Conservation (phyloP, 331 rosid species). For the Cucumis variabilis region DNA sequence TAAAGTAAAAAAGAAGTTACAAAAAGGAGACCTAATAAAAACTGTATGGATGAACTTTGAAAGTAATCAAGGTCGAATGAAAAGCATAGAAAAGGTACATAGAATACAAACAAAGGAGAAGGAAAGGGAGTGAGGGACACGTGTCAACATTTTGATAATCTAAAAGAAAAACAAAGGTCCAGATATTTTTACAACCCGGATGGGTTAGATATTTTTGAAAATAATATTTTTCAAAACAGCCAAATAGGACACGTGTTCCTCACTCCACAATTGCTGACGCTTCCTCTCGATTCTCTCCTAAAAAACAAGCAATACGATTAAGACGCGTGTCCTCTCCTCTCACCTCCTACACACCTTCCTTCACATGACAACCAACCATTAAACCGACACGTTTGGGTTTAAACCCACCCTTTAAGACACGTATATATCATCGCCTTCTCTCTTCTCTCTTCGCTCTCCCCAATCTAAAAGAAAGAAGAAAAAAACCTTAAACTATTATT, state of each 20-base stretch:
- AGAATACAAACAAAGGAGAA: no score
- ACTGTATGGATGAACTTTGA: no score
- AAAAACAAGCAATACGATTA: neutral
- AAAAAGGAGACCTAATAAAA: no score
- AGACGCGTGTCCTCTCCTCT: slow-evolving; percentile 2
- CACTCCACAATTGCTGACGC: slow-evolving; percentile 14
- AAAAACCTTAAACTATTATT: no score
- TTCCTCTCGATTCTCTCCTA: neutral
- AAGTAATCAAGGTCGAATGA: no score
- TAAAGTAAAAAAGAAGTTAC: no score
- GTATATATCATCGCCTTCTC: neutral
- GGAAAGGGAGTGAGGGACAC: neutral
- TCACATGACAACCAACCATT: neutral
- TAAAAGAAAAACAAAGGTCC: neutral
- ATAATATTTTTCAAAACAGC: no score
- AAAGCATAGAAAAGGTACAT: no score
- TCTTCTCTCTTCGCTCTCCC: no score
- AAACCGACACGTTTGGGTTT: neutral
- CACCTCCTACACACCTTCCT: neutral
- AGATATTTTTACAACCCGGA: neutral
- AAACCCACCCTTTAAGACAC: neutral
- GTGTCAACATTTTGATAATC: neutral
- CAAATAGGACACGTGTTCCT: neutral
- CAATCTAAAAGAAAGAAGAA: no score
- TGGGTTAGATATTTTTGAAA: neutral